Percentiles rank a stretch among this genome's conserved stretches.
These are phyloP conservation scores for Sphaerulina musiva DNA, from an alignment of 2,329 filamentous ascomycete species.

Conservation along the genomic window DNA sequence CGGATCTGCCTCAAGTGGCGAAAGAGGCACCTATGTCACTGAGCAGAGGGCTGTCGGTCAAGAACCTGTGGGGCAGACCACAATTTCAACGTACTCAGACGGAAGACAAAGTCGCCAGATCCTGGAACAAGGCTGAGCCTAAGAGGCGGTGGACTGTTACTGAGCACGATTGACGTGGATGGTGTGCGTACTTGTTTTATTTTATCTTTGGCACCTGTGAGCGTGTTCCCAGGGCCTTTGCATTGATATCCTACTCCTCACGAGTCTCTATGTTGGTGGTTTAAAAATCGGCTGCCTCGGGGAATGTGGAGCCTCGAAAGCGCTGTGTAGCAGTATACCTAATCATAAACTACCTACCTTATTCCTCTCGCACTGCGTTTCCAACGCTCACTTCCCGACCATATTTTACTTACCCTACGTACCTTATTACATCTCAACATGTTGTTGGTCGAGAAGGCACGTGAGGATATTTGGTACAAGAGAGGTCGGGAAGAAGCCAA, in stretches of 20 bases:
- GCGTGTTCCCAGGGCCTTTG: background rate
- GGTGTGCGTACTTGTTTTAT: background rate
- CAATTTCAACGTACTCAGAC: conserved; percentile 8
- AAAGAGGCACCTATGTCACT: conserved; percentile 20
- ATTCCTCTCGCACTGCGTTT: too few species aligned
- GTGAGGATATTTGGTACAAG: too few species aligned
- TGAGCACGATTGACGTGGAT: conserved; percentile 16
- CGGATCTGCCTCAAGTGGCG: conserved; percentile 16
- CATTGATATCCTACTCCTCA: background rate
- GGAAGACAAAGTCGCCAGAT: conserved; percentile 16
- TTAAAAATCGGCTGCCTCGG: too few species aligned
- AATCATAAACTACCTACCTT: too few species aligned
- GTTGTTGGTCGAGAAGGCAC: too few species aligned
- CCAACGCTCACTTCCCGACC: too few species aligned
- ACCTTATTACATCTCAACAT: too few species aligned
- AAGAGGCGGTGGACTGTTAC: conserved; percentile 22
- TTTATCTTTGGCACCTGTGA: background rate
- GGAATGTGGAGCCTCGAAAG: too few species aligned
- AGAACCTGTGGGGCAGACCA: conserved; percentile 42
- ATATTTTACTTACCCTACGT: too few species aligned
- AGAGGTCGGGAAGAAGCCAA: too few species aligned
- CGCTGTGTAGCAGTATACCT: too few species aligned
- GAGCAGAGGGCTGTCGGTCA: conserved; percentile 27
- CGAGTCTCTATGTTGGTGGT: background rate
- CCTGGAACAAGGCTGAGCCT: conserved; percentile 14